Percentiles rank a stretch among this genome's conserved stretches.
These are phyloP conservation scores for Suillus tomentosus DNA, from an alignment of 768 basidiomycete genomes.

Conservation along the genomic window DNA sequence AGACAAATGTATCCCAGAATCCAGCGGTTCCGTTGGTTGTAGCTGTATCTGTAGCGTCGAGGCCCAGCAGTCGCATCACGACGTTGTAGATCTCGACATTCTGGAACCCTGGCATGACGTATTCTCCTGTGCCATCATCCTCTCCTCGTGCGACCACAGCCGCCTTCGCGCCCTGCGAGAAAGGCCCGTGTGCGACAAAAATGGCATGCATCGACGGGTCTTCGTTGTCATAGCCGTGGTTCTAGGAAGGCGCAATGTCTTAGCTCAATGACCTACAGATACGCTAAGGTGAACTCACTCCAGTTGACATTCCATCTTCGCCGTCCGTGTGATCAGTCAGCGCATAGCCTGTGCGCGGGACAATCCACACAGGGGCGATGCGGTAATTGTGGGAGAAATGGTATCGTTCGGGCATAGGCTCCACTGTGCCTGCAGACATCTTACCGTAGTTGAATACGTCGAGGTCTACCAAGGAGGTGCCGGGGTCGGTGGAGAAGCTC, in stretches of 20 bases:
- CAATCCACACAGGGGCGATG: conserved; percentile 87
- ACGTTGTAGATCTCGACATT: conserved; percentile 89
- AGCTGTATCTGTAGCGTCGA: conserved; percentile 51
- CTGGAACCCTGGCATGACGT: conserved; percentile 79
- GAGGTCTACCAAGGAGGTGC: not conserved
- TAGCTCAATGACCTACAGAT: conserved; percentile 1
- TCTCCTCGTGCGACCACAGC: conserved; percentile 36
- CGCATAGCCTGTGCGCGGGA: conserved; percentile 80
- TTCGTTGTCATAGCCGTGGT: conserved; percentile 88
- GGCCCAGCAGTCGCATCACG: conserved; percentile 71
- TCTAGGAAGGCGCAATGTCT: conserved; percentile 43
- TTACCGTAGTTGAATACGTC: conserved; percentile 5
- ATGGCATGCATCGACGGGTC: conserved; percentile 81
- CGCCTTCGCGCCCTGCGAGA: conserved; percentile 66
- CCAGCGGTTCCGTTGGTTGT: conserved; percentile 74
- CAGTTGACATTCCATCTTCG: conserved; percentile 66
- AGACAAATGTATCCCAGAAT: conserved; percentile 83
- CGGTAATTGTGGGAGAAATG: conserved; percentile 74
- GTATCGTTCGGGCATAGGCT: conserved; percentile 71
- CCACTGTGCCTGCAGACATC: conserved; percentile 18
- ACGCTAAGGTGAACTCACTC: conserved; percentile 50
- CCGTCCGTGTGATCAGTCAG: conserved; percentile 68
- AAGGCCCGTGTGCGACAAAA: conserved; percentile 92
- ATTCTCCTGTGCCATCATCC: conserved; percentile 40
- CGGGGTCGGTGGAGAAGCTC: conserved; percentile 5